phyloP scores from a whole-genome alignment of 2,329 filamentous ascomycete species.

The Allantophomopsis cytisporea region DNA sequence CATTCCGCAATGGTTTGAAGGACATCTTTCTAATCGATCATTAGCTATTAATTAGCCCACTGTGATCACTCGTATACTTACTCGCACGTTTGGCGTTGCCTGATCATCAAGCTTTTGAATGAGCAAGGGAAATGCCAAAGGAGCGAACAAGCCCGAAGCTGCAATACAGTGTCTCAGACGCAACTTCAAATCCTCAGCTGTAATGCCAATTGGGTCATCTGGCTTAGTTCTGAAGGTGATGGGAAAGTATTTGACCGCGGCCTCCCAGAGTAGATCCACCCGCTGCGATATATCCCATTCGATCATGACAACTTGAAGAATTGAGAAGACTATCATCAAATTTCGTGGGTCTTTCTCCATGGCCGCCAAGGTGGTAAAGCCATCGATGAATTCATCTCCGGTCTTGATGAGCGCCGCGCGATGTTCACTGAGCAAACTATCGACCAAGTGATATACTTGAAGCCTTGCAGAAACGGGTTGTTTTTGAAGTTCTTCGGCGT shows the following conservation, averaged over 20 bases:
- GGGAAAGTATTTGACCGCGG: conserved; percentile 2
- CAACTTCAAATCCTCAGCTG: conserved; percentile 2
- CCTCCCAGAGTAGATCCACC: conserved; percentile 1
- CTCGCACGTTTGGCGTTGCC: conserved; percentile 1
- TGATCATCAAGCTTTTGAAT: conserved; percentile 3
- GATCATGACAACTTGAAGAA: neutral
- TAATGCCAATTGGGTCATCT: conserved; percentile 1
- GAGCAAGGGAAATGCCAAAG: neutral
- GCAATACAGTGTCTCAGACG: conserved; percentile 2
- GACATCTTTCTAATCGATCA: conserved; percentile 1
- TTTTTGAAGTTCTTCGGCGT: neutral
- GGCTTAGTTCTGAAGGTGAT: conserved; percentile 3
- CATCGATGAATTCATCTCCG: conserved; percentile 1
- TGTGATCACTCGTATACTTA: neutral
- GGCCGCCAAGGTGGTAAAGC: neutral
- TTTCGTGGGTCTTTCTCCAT: conserved; percentile 2
- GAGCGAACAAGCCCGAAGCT: conserved; percentile 1
- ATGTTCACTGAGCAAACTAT: conserved; percentile 1
- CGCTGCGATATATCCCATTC: conserved; percentile 2
- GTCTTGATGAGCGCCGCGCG: neutral
- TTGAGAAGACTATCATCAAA: conserved; percentile 2
- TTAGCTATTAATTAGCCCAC: too few relatives aligned
- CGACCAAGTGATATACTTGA: conserved; percentile 1
- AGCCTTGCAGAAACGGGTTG: neutral
- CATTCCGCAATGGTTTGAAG: conserved; percentile 4